Percentiles rank a stretch among this genome's conserved stretches.
These are phyloP conservation scores for Coemansia sp. DNA, from an alignment of 192 early-diverging fungal genomes.

Conservation along the genomic window DNA sequence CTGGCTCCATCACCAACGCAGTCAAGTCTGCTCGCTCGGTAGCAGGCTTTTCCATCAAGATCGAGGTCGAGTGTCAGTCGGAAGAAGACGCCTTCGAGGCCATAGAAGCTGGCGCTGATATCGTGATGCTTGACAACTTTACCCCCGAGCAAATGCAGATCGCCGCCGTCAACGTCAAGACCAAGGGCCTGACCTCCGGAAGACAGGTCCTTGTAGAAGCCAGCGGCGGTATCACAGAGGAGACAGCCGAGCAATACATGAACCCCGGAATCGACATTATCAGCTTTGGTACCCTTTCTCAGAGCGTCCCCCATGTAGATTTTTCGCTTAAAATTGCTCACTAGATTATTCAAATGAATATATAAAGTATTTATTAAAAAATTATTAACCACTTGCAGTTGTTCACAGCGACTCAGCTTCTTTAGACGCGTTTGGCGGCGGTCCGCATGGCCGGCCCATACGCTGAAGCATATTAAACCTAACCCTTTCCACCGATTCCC, in stretches of 20 bases:
- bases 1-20: constrained; percentile 90
- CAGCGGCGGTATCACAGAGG: constrained; percentile 93
- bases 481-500: constrained; percentile 28
- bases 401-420: neutral
- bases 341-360: constrained; percentile 5
- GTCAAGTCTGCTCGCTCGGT: constrained; percentile 77
- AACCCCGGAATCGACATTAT: constrained; percentile 85
- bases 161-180: constrained; percentile 75
- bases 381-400: neutral
- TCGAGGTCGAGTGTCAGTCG: constrained; percentile 95
- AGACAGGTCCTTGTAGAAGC: constrained; percentile 82
- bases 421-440: constrained; percentile 16
- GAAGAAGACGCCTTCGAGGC: constrained; percentile 95
- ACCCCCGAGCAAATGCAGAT: constrained; percentile 65
- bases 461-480: constrained; percentile 43
- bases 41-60: constrained; percentile 91
- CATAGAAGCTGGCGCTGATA: constrained; percentile 92
- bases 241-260: constrained; percentile 81
- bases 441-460: constrained; percentile 40
- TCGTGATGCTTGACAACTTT: constrained; percentile 98
- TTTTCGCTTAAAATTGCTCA: constrained; percentile 90
- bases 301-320: constrained; percentile 94
- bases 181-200: constrained; percentile 63
- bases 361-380: neutral
- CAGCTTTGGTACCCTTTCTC: constrained; percentile 89